Base-by-base conservation (phyloP, 2,329 filamentous ascomycete genomes). In the Xylariaceae sp. region DNA sequence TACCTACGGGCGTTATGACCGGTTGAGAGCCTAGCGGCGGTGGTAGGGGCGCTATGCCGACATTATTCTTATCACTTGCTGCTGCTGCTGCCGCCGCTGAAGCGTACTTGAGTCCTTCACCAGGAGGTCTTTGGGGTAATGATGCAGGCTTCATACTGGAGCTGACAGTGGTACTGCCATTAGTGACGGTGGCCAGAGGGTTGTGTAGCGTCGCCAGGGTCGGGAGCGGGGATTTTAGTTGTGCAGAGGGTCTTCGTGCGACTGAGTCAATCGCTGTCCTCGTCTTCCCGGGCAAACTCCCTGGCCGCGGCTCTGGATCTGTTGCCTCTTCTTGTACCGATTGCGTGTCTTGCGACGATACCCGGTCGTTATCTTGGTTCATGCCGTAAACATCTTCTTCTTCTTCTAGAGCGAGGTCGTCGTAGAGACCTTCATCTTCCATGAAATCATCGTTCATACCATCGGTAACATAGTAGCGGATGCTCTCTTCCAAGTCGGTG, bases 41-140 rank as follows among this genome's bases (percentile, higher is more conserved):
- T 50, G 94, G 94, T 67, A 97, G 79, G 33, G 94, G 94, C 53
- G 93, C 87, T 67, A 99, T 97, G 21, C 94, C 94, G 24, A 97
- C 88, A 69, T 88, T 93, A 76, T 91, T 92, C 74, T 78, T 83
- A 63, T 96, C 92, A 71, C 85, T 92, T 39, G 92, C 91, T 1
- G 94, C 93, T 0, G 93, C 94, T 0, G 94, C 94, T 0, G 94
- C 94, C 0, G 94, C 94, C 0, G 94, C 94, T 30, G 94, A 97
- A 37, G 94, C 94, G 70, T 99, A 99, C 74, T 97, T 97, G 62
- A 99, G 79, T 1, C 89, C 91, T 71, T 97, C 93, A 41, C 92
- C 92, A 3, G 91, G 89, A 6, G 90, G 86, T 70, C 93, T 85
- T 54, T 89, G 86, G 1, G 94, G 94, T 64, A 92, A 75, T 15